Evolutionary conservation across 2,329 filamentous ascomycete species (phyloP), one percentile per base, ranked within the genome.

Genomic region (Monilinia fructicola): DNA sequence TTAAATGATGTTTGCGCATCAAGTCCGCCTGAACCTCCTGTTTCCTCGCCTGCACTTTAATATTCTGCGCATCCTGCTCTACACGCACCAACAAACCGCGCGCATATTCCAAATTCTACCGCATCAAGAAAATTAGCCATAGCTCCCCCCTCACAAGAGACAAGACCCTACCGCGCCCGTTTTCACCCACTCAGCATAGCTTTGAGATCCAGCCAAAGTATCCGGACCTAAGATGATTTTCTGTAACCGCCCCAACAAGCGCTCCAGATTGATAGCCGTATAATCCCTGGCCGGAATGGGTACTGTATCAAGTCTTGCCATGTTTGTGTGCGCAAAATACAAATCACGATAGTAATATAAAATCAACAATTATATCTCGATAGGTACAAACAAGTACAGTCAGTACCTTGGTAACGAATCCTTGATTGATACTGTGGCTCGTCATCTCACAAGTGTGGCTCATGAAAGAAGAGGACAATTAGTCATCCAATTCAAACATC

Each of bases 81-180:
- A 92, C 83, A 67, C 84, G 87, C 26, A 89, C 84, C 66, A 93
- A 85, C 40, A 91, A 82, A 0, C 82, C 83, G 52, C 87, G 86
- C 26, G 91, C 90, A 75, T 90, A 86, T 71, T 90, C 85, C 68
- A 94, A 81, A 73, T 92, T 93, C 86, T 91, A 69, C 21, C 35
- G 1, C n/a, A 3, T 40, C 44, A 4, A 10, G 46, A 40, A 6
- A n/a, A n/a, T 62, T 31, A 59, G 44, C 14, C 42, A 54, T 52
- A 52, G n/a, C 52, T 40, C n/a, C 28, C 23, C 26, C 31, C 16
- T 10, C 11, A 11, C n/a, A 31, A 14, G 14, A n/a, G n/a, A 28
- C 16, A 46, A 55, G 31, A 28, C 28, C 64, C 68, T 80, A 87
- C 84, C 70, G 83, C 81, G 71, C 79, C 79, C 40, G 83, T 81